Evolutionary conservation across 2,329 filamentous ascomycete genomes (phyloP), one percentile per base, ranked within the genome.

Genomic region (Zasmidium citrigriseum): DNA sequence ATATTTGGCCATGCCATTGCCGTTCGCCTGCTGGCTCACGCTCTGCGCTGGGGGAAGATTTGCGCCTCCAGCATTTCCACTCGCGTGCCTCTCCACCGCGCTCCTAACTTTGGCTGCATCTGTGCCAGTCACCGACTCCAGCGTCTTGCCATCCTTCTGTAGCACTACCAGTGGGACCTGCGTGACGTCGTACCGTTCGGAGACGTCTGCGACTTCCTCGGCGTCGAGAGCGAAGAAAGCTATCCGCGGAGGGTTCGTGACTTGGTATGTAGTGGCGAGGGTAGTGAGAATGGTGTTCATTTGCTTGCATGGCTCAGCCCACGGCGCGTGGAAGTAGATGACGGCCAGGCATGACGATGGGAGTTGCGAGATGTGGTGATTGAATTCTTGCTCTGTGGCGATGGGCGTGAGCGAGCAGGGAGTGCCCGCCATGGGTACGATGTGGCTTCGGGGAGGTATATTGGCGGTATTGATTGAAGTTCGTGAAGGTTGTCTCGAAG

Each of bases 291-390:
- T 89, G 52, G 87, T 89, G 67, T 85, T 86, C 93, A 98, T 98
- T 78, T 97, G 92, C 63, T 90, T 87, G 81, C 95, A 98, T 47
- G 95, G 95, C 59, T 92, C 92, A 25, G 95, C 95, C 95, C 95
- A 99, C 65, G 93, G 90, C 20, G 95, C 92, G 75, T 98, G 90
- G 82, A 99, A 99, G 74, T 93, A 97, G 72, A 96, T 86, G 71
- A 97, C 83, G 63, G 93, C 82, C 60, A 97, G 85, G 16, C 89
- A 86, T 16, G 87, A 83, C 1, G 88, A 72, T 11, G 90, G 84
- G 14, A 93, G 82, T 45, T 85, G 82, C 62, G 82, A 80, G 62
- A 90, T 80, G 71, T 89, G 83, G 65, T 85, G 78, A 65, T 87
- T 81, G 86, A 95, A 97, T 68, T 87, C 86, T 66, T 83, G 78